Conservation (phyloP, 2,329 filamentous ascomycete genomes). For the Phaeosphaeria sp. region DNA sequence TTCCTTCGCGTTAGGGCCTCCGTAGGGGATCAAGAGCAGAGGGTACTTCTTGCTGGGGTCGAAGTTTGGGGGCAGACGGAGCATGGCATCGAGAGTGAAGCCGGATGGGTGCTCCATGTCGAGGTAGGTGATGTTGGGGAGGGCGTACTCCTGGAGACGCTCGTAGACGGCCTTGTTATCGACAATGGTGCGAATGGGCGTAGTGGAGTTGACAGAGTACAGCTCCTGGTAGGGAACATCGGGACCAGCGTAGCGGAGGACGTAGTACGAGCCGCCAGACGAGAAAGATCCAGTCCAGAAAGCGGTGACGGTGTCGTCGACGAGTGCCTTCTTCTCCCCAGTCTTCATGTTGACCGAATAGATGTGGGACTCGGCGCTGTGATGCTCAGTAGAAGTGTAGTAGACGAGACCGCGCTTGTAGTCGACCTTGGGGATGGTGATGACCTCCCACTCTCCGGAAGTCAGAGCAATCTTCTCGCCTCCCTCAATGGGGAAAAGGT, state of each 20-base stretch:
- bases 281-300: conserved; percentile 73
- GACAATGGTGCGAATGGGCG: conserved; percentile 64
- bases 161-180: conserved; percentile 65
- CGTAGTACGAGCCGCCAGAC: conserved; percentile 67
- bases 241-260: conserved; percentile 69
- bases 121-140: conserved; percentile 70
- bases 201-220: conserved; percentile 64
- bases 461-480: conserved; percentile 66
- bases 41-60: conserved; percentile 69
- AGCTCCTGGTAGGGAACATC: conserved; percentile 74
- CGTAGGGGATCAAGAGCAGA: conserved; percentile 71
- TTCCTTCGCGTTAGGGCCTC: conserved; percentile 69
- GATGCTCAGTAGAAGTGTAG: conserved; percentile 69
- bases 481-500: conserved; percentile 66
- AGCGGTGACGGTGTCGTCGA: conserved; percentile 65
- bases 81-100: conserved; percentile 68
- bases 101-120: conserved; percentile 69
- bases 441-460: conserved; percentile 70
- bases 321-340: conserved; percentile 63
- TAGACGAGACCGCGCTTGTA: conserved; percentile 64
- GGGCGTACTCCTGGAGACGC: conserved; percentile 64
- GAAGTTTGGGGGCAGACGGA: conserved; percentile 70
- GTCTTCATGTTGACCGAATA: conserved; percentile 69
- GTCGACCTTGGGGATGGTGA: conserved; percentile 66
- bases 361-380: conserved; percentile 71